Conservation (phyloP, 495 filamentous ascomycete genomes). For the Lasiosphaeria ovina region DNA sequence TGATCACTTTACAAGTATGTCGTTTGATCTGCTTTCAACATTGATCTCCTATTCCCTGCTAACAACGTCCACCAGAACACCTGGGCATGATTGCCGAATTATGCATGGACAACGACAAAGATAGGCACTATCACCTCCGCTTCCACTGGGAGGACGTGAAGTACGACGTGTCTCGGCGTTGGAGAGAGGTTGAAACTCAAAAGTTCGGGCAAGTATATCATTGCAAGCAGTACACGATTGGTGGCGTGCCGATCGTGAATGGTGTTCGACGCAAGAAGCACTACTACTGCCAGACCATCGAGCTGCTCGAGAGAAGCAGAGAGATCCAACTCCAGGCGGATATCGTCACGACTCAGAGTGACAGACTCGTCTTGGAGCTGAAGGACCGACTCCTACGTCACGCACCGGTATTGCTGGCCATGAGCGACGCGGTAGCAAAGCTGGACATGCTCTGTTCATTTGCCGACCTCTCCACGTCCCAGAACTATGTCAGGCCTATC, state of each 20-base stretch:
- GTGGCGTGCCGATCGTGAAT: constrained; percentile 59
- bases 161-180: background rate
- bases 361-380: constrained; percentile 66
- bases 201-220: background rate
- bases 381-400: constrained; percentile 64
- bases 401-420: constrained; percentile 67
- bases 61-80: background rate
- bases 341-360: constrained; percentile 73
- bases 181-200: background rate
- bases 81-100: background rate
- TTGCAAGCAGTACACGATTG: constrained; percentile 11
- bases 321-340: constrained; percentile 64
- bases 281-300: constrained; percentile 82
- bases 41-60: background rate
- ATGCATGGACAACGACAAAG: background rate
- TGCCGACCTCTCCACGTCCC: constrained; percentile 69
- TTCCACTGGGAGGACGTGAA: background rate
- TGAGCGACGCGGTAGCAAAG: constrained; percentile 83
- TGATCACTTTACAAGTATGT: background rate
- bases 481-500: constrained; percentile 79
- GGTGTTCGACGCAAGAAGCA: constrained; percentile 65
- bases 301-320: constrained; percentile 69
- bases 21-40: background rate
- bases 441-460: constrained; percentile 91
- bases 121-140: background rate